phyloP scores from a whole-genome alignment of 441 rosid species.

The Hura crepitans region DNA sequence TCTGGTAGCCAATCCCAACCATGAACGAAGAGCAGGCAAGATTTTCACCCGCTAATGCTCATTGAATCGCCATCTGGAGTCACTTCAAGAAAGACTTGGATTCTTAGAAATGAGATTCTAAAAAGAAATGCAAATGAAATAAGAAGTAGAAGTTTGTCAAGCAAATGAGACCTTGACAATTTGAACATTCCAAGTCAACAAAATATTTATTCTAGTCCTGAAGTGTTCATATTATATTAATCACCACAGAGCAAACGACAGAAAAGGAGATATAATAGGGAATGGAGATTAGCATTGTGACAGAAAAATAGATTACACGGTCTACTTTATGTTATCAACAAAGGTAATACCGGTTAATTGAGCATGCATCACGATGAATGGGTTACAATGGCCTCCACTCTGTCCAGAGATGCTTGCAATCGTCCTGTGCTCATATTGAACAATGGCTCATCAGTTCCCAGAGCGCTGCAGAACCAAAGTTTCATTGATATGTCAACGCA shows the following conservation, averaged over 20 bases:
- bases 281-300: neutral
- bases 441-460: conserved; percentile 72
- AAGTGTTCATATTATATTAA: neutral
- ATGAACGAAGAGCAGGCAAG: neutral
- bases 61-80: neutral
- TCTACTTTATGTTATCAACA: neutral
- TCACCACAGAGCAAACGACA: neutral
- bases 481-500: conserved; percentile 20
- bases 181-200: neutral
- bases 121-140: neutral
- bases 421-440: conserved; percentile 82
- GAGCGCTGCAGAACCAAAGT: conserved; percentile 48
- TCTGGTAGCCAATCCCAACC: neutral
- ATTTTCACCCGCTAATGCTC: neutral
- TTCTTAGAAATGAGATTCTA: neutral
- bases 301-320: neutral
- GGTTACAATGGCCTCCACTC: conserved; percentile 74
- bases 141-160: neutral
- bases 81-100: neutral
- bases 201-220: neutral
- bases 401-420: conserved; percentile 77
- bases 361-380: conserved; percentile 28
- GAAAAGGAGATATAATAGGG: neutral
- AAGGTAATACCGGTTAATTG: conserved; percentile 3
- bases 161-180: too few species aligned